phyloP scores from a whole-genome alignment of 2,329 filamentous ascomycete genomes.

The Ophiocordyceps sinensis region DNA sequence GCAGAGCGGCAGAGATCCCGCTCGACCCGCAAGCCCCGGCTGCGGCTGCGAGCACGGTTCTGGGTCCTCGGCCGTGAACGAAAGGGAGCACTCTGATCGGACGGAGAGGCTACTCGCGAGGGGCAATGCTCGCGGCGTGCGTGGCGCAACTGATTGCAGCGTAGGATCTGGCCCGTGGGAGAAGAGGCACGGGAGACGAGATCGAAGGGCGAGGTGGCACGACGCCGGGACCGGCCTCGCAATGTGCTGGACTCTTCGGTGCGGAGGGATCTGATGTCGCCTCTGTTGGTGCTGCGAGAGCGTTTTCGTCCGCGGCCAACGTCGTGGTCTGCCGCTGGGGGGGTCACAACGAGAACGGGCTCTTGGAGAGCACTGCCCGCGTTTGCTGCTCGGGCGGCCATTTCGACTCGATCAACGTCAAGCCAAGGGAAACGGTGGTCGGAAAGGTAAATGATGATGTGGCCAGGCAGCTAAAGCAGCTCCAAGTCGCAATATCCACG shows the following conservation, averaged over 20 bases:
- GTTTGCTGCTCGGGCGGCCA: slow-evolving; percentile 11
- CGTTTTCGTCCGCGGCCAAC: slow-evolving; percentile 23
- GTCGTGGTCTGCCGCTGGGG: slow-evolving; percentile 13
- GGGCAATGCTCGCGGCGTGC: slow-evolving; percentile 29
- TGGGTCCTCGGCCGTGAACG: slow-evolving; percentile 19
- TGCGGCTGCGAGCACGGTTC: slow-evolving; percentile 21
- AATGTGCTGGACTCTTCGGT: slow-evolving; percentile 27
- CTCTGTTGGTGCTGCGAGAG: slow-evolving; percentile 21
- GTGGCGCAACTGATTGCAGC: slow-evolving; percentile 24
- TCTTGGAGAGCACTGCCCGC: slow-evolving; percentile 10
- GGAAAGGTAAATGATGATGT: too few relatives aligned
- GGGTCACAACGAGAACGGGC: slow-evolving; percentile 2
- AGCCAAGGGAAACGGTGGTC: too few relatives aligned
- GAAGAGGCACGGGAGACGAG: slow-evolving; percentile 19
- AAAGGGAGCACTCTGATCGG: slow-evolving; percentile 15
- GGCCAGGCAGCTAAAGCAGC: too few relatives aligned
- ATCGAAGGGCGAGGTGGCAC: slow-evolving; percentile 21
- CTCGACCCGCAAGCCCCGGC: slow-evolving; percentile 17
- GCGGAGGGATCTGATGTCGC: slow-evolving; percentile 16
- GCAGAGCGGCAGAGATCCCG: slow-evolving; percentile 12
- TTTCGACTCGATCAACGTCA: background rate
- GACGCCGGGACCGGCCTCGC: slow-evolving; percentile 24
- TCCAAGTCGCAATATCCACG: too few relatives aligned
- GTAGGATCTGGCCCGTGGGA: slow-evolving; percentile 24
- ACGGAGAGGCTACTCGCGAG: slow-evolving; percentile 21